A percentile compares a stretch with the other conserved stretches of the same genome.
Evolutionary conservation across 495 filamentous ascomycete genomes (phyloP).

Genomic region (Penicillium robsamsonii): DNA sequence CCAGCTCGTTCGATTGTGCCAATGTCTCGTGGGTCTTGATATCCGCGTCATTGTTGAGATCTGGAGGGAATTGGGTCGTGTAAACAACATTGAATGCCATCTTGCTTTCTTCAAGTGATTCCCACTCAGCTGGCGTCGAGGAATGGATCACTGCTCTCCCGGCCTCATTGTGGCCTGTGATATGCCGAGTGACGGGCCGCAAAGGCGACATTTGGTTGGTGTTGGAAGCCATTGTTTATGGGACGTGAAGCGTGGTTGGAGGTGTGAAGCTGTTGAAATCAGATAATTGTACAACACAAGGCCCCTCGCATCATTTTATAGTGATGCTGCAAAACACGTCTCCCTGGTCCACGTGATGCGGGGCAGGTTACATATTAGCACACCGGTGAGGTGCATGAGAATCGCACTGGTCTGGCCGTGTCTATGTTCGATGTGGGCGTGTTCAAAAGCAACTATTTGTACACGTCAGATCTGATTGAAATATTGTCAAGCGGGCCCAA

Average conservation of each 20-base stretch:
- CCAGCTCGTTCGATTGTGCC: conserved; percentile 39
- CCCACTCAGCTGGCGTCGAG: conserved; percentile 19
- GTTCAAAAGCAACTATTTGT: neutral
- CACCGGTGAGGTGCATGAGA: neutral
- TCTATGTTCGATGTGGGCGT: neutral
- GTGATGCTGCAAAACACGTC: neutral
- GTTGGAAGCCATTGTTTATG: conserved; percentile 13
- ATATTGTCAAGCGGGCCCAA: neutral
- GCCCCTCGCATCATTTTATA: conserved; percentile 1
- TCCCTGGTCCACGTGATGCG: neutral
- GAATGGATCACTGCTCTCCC: conserved; percentile 35
- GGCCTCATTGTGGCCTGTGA: conserved; percentile 40
- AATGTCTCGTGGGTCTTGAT: conserved; percentile 30
- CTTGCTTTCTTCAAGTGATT: conserved; percentile 18
- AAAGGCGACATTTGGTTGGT: conserved; percentile 28
- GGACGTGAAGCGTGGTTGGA: neutral
- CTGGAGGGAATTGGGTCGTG: conserved; percentile 53
- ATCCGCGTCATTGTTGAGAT: conserved; percentile 54
- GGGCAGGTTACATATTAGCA: neutral
- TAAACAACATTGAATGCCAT: conserved; percentile 40
- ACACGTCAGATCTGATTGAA: neutral
- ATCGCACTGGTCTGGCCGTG: neutral
- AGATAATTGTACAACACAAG: neutral
- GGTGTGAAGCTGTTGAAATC: neutral
- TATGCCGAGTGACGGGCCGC: conserved; percentile 35